These are phyloP conservation scores for Funneliformis geosporum DNA, from an alignment of 192 early-diverging fungal species.

Conservation along the genomic window DNA sequence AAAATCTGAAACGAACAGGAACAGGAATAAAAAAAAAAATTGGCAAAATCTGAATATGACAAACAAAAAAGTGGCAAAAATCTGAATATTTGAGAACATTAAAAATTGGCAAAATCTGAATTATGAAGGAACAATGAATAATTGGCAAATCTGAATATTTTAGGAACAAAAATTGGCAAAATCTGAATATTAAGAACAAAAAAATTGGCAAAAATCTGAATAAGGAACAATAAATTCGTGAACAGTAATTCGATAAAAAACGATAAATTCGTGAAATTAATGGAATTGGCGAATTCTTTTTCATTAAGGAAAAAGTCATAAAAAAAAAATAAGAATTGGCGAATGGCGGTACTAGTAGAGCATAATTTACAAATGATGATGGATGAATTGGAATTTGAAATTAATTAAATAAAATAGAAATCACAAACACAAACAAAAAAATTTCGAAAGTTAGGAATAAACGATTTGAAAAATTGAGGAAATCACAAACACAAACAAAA, in stretches of 20 bases:
- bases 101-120: constrained; percentile 13
- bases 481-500: constrained; percentile 28
- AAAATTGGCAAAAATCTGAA: constrained; percentile 14
- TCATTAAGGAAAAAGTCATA: not conserved
- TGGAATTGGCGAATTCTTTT: not conserved
- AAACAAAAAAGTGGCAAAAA: constrained; percentile 17
- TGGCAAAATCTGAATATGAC: constrained; percentile 2
- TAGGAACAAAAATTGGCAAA: constrained; percentile 2
- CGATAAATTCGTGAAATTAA: constrained; percentile 17
- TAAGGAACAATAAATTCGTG: not conserved
- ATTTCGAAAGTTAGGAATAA: constrained; percentile 13
- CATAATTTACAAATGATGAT: constrained; percentile 24
- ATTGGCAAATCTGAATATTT: not conserved
- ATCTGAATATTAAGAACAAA: constrained; percentile 2
- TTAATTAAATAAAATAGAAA: constrained; percentile 8
- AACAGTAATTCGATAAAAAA: not conserved
- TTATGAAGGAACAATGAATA: not conserved
- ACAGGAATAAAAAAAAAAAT: not conserved
- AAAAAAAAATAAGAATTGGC: not conserved
- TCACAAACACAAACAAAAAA: constrained; percentile 31
- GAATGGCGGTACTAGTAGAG: constrained; percentile 21
- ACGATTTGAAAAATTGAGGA: not conserved
- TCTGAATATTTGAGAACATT: not conserved
- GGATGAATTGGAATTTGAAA: constrained; percentile 15
- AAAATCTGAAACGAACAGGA: constrained; percentile 7